Evolutionary conservation across 2,329 filamentous ascomycete genomes (phyloP), one percentile per base, ranked within the genome.

Genomic region (Lecanoromycetidae sp.): DNA sequence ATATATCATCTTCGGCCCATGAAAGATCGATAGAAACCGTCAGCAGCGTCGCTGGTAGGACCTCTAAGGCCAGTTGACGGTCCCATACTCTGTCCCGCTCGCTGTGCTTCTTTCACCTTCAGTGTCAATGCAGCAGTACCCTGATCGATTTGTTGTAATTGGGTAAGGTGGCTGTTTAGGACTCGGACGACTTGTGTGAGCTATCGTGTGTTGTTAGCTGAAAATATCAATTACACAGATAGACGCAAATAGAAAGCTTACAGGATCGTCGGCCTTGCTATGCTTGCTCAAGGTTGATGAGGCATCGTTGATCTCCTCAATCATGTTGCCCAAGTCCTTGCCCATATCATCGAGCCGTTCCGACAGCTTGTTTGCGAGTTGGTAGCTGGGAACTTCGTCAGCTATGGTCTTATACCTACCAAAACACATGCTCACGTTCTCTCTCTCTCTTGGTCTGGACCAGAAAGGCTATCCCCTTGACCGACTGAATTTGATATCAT

Each of bases 261-360:
- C 86, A 56, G 85, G 85, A 66, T 91, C 86, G 63, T 91, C 85
- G 23, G 85, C 77, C 66, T 93, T 93, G 66, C 76, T 82, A 49
- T 84, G 87, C 74, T 93, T 94, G 73, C 80, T 90, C 55, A 98
- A 70, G 20, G 81, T 87, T 46, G 84, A 77, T n/a, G 86, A 91
- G 52, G 93, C 90, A 56, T 82, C 79, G 62, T 98, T 98, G 62
- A 98, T 94, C 66, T 96, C 91, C 61, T 94, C 88, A 57, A 98
- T 94, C 87, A 98, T 96, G 67, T 87, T 90, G 39, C 79, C 80
- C 53, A 98, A 72, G 61, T 94, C 87, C 61, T 87, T 85, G 60
- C 87, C 87, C 79, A 96, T 93, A 57, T 94, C 87, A 49, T 94
- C 88, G 54, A 98, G 72, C 55, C 86, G 80, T 61, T 94, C 86